A percentile compares a stretch with the other conserved stretches of the same genome.
Conservation (phyloP, 306 rosid genomes). For the Corylus heterophylla region DNA sequence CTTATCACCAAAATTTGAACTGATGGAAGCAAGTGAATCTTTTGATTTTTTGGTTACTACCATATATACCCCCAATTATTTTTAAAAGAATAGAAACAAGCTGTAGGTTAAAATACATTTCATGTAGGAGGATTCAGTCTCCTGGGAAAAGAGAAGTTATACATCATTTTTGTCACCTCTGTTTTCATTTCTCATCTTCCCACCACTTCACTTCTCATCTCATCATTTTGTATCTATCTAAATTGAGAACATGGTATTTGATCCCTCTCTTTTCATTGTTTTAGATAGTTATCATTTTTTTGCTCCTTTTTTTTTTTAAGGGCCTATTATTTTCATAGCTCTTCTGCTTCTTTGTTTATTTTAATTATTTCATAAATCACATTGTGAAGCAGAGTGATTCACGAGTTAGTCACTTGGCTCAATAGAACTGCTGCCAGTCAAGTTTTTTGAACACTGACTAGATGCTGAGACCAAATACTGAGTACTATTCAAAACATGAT, state of each 20-base stretch:
- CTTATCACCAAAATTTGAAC: background rate
- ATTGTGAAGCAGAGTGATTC: too few relatives aligned
- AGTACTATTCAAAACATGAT: background rate
- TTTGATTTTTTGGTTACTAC: too few relatives aligned
- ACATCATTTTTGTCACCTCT: background rate
- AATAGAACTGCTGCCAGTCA: background rate
- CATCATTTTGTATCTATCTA: background rate
- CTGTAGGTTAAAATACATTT: too few relatives aligned
- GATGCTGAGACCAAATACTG: background rate
- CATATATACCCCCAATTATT: too few relatives aligned
- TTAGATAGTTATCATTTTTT: too few relatives aligned
- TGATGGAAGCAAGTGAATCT: background rate
- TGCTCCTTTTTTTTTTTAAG: background rate
- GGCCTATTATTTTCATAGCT: background rate
- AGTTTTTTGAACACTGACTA: background rate
- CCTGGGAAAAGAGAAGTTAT: background rate
- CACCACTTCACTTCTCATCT: background rate
- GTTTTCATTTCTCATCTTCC: background rate
- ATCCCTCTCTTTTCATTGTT: background rate
- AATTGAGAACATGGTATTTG: background rate
- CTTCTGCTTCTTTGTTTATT: background rate
- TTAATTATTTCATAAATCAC: background rate
- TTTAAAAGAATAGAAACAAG: too few relatives aligned
- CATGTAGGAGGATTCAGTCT: background rate
- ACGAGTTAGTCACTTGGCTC: background rate